Conservation (phyloP, 495 filamentous ascomycete species). For the Xylaria scruposa region DNA sequence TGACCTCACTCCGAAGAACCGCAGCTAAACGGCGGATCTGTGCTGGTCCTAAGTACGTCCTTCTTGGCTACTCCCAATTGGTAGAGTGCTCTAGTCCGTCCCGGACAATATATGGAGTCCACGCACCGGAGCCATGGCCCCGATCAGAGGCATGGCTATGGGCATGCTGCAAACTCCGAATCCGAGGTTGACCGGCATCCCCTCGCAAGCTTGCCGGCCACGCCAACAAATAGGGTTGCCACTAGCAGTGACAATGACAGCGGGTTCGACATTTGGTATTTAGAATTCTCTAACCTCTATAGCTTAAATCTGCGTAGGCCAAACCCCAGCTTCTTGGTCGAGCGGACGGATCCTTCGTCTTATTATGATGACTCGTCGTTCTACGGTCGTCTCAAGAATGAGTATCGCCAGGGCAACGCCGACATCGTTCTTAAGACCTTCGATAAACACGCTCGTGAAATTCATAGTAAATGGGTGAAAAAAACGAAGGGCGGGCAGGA, state of each 20-base stretch:
- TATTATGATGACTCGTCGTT: conserved; percentile 35
- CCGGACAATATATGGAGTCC: conserved; percentile 11
- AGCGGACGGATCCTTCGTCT: conserved; percentile 26
- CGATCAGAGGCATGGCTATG: conserved; percentile 13
- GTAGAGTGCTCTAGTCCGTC: background rate
- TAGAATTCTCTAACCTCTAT: conserved; percentile 41
- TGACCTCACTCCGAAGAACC: background rate
- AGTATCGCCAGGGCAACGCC: conserved; percentile 33
- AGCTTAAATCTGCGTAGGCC: conserved; percentile 36
- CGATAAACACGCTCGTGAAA: conserved; percentile 32
- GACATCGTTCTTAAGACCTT: conserved; percentile 29
- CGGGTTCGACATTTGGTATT: conserved; percentile 40
- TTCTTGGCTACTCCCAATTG: conserved; percentile 11
- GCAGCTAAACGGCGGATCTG: background rate
- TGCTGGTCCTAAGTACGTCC: background rate
- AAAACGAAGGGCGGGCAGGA: conserved; percentile 31
- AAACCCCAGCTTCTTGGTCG: conserved; percentile 29
- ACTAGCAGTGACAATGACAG: background rate
- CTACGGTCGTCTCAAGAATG: conserved; percentile 32
- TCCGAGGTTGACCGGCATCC: conserved; percentile 10
- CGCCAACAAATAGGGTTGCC: conserved; percentile 24
- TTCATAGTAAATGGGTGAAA: conserved; percentile 40
- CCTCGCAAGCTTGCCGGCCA: conserved; percentile 12
- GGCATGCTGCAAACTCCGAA: background rate
- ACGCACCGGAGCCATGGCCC: conserved; percentile 18